Evolutionary conservation across 73 alveolate genomes (phyloP).

Genomic region (Symbiodinium natans): DNA sequence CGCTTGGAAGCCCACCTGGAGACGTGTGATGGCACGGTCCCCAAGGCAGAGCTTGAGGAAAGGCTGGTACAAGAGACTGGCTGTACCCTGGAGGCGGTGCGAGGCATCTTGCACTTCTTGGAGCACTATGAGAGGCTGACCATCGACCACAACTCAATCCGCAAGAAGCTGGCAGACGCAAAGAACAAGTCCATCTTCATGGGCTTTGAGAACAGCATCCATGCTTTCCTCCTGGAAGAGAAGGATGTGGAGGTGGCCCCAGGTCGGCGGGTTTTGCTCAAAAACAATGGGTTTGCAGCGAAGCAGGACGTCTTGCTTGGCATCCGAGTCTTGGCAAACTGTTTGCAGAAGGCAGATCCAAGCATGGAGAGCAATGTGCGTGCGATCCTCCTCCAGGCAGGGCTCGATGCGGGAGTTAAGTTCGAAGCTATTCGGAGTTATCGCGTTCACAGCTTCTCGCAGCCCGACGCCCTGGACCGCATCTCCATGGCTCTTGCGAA

Average conservation of each 20-base stretch:
- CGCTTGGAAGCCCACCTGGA: not conserved
- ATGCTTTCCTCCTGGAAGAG: not conserved
- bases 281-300: not conserved
- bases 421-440: not conserved
- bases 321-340: not conserved
- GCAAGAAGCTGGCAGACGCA: not conserved
- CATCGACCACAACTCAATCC: not conserved
- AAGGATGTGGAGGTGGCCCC: not conserved
- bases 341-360: not conserved
- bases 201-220: not conserved
- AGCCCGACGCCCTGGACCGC: not conserved
- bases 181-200: not conserved
- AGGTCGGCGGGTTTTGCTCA: not conserved
- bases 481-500: not conserved
- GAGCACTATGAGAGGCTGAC: not conserved
- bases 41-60: not conserved
- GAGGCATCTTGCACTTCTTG: not conserved
- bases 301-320: not conserved
- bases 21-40: not conserved
- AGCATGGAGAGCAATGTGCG: not conserved
- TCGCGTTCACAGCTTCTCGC: not conserved
- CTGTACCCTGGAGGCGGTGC: not conserved
- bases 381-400: not conserved
- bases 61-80: not conserved
- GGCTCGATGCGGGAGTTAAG: not conserved